phyloP scores from a whole-genome alignment of 257 asterid species.

The Haberlea rhodopensis region DNA sequence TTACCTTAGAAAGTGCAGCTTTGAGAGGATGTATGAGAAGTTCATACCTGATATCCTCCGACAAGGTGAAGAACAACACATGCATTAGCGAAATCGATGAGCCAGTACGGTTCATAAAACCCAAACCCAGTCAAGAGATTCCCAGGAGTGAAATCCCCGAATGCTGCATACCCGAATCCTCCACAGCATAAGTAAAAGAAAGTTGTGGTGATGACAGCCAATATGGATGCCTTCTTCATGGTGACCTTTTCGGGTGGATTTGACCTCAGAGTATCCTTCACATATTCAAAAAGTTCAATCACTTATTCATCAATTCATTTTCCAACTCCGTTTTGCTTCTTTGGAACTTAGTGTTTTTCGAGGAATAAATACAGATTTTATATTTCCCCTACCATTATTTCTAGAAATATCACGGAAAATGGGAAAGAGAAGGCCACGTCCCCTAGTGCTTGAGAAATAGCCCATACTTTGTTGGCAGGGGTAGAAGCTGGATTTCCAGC shows the following conservation, averaged over 20 bases:
- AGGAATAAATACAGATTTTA: neutral
- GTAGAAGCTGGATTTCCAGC: slow-evolving; percentile 51
- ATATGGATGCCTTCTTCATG: slow-evolving; percentile 69
- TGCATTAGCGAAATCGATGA: slow-evolving; percentile 78
- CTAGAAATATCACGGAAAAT: slow-evolving; percentile 53
- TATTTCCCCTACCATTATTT: slow-evolving; percentile 56
- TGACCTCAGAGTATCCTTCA: slow-evolving; percentile 68
- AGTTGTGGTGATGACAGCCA: slow-evolving; percentile 49
- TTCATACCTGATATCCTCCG: slow-evolving; percentile 77
- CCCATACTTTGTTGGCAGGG: slow-evolving; percentile 49
- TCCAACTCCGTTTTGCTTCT: neutral
- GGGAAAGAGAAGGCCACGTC: slow-evolving; percentile 82
- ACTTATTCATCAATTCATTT: neutral
- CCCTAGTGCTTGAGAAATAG: slow-evolving; percentile 64
- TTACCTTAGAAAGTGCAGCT: neutral
- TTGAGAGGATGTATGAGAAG: neutral
- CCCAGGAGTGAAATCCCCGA: slow-evolving; percentile 82
- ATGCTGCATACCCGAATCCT: slow-evolving; percentile 91
- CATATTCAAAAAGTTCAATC: slow-evolving; percentile 6
- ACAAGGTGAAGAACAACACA: slow-evolving; percentile 72
- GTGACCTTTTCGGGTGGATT: slow-evolving; percentile 60
- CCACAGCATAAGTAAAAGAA: slow-evolving; percentile 83
- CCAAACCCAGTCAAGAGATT: slow-evolving; percentile 88
- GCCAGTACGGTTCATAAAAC: slow-evolving; percentile 79
- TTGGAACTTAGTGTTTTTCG: slow-evolving; percentile 4